phyloP scores from a whole-genome alignment of 176 grass and related monocot species.

The Raddia guianensis region DNA sequence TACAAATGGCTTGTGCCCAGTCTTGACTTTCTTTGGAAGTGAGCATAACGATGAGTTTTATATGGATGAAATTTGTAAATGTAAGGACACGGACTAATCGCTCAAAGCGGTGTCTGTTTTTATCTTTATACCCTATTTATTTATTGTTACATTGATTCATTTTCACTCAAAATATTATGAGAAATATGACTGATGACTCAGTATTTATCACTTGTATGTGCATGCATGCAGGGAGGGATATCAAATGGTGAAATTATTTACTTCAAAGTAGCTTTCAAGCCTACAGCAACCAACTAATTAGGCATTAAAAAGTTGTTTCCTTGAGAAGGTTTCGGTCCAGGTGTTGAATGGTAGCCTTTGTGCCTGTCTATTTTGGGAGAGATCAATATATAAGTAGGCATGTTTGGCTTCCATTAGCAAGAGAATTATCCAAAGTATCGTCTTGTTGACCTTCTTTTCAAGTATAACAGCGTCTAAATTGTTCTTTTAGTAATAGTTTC shows the following conservation, averaged over 20 bases:
- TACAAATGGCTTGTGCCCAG: constrained; percentile 47
- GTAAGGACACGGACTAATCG: constrained; percentile 86
- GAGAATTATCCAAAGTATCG: no score
- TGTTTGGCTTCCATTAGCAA: no score
- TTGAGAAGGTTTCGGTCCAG: no score
- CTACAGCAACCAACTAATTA: constrained; percentile 96
- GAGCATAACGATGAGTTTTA: constrained; percentile 99
- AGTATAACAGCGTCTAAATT: no score
- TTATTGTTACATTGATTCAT: constrained; percentile 27
- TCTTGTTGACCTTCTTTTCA: no score
- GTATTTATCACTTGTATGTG: constrained; percentile 40
- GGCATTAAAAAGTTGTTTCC: no score
- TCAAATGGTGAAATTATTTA: constrained; percentile 97
- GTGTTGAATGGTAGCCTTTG: no score
- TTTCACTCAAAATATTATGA: constrained; percentile 11
- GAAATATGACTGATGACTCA: not conserved
- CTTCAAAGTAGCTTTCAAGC: constrained; percentile 98
- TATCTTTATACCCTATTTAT: constrained; percentile 30
- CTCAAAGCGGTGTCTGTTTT: constrained; percentile 90
- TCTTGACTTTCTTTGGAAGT: constrained; percentile 87
- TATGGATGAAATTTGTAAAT: constrained; percentile 77
- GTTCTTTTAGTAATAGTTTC: no score
- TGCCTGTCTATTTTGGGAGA: no score
- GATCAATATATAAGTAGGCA: no score
- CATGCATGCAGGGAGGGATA: constrained; percentile 84